phyloP scores from a whole-genome alignment of 441 rosid genomes.

The Populus hybrid region DNA sequence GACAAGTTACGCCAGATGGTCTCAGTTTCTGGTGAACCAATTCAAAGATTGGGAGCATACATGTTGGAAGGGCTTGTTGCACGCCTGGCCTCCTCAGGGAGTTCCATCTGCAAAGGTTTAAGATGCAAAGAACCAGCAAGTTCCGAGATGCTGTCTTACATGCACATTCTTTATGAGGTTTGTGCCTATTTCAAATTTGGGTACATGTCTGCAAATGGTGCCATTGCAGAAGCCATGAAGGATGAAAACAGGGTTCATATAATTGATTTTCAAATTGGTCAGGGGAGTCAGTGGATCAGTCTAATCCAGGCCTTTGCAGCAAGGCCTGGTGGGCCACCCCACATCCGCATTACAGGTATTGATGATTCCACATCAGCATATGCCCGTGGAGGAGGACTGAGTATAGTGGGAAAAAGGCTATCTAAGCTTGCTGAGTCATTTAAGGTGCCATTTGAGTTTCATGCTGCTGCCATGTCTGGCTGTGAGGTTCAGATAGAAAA shows the following conservation, averaged over 20 bases:
- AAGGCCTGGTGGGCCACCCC: conserved; percentile 90
- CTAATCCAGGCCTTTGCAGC: conserved; percentile 94
- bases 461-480: conserved; percentile 50
- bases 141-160: conserved; percentile 65
- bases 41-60: conserved; percentile 81
- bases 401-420: conserved; percentile 63
- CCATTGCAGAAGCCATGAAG: conserved; percentile 91
- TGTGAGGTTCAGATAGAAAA: conserved; percentile 44
- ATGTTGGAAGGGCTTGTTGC: conserved; percentile 87
- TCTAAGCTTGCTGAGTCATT: conserved; percentile 55
- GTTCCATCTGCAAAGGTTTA: conserved; percentile 62
- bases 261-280: conserved; percentile 73
- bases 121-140: conserved; percentile 64
- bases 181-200: conserved; percentile 89
- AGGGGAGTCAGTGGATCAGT: conserved; percentile 86
- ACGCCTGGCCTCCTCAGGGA: conserved; percentile 65
- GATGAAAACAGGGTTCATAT: conserved; percentile 78
- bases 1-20: conserved; percentile 61
- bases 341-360: conserved; percentile 68
- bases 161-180: conserved; percentile 82
- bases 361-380: conserved; percentile 69
- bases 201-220: conserved; percentile 90
- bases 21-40: conserved; percentile 82
- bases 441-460: conserved; percentile 76
- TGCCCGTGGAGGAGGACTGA: conserved; percentile 76